A percentile compares a stretch with the other conserved stretches of the same genome.
phyloP scores from a whole-genome alignment of 331 rosid genomes.

The Malus hybrid region DNA sequence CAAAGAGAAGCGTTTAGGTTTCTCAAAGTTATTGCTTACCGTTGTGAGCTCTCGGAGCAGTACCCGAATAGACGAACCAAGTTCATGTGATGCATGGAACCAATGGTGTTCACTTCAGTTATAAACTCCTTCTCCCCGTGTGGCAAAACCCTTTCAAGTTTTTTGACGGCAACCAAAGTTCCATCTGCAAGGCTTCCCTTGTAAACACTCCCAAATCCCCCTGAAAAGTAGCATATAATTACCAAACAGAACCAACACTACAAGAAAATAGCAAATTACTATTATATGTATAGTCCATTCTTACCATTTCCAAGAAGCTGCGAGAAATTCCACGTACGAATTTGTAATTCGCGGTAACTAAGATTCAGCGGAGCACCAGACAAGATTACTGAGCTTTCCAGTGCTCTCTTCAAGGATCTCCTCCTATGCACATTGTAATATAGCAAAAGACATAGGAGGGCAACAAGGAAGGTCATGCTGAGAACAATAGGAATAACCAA shows the following conservation, averaged over 20 bases:
- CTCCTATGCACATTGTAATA: conserved; percentile 68
- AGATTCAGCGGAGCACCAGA: conserved; percentile 76
- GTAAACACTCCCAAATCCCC: conserved; percentile 92
- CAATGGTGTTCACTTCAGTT: conserved; percentile 90
- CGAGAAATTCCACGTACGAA: conserved; percentile 63
- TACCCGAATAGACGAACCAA: conserved; percentile 85
- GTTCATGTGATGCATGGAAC: conserved; percentile 98
- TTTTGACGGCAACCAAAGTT: conserved; percentile 78
- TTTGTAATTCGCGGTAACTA: conserved; percentile 70
- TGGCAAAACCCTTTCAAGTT: conserved; percentile 83
- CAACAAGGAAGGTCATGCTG: conserved; percentile 54
- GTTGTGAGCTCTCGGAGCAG: conserved; percentile 72
- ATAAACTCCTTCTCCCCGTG: conserved; percentile 94
- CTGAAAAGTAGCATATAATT: conserved; percentile 27
- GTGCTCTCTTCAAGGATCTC: conserved; percentile 53
- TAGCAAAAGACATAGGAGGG: conserved; percentile 52
- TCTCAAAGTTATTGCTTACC: conserved; percentile 28
- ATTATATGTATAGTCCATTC: not conserved
- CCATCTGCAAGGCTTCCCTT: conserved; percentile 92
- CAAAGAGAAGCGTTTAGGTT: not conserved
- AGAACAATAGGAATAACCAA: conserved; percentile 70
- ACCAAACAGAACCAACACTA: not conserved
- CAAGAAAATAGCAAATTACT: not conserved
- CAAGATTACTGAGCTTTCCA: conserved; percentile 63
- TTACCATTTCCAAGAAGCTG: conserved; percentile 75